Evolutionary conservation across 2,329 filamentous ascomycete species (phyloP), one percentile per base, ranked within the genome.

Genomic region (Aspergillus sp.): DNA sequence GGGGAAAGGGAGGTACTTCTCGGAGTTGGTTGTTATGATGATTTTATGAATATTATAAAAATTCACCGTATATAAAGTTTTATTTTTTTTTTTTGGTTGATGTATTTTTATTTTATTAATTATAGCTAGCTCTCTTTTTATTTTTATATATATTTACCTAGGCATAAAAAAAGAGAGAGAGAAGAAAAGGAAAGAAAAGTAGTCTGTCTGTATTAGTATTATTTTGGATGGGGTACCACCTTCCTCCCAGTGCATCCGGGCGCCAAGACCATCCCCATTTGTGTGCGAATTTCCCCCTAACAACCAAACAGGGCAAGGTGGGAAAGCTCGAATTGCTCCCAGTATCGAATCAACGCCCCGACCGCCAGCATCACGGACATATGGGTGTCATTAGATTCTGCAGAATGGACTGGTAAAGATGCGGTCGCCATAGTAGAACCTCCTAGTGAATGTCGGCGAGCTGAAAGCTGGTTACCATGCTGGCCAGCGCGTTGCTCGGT

Each of bases 401-500:
- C 47, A 30, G 25, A 50, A 12, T 17, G n/a, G 32, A 23, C 47
- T 28, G 47, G 47, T 28, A 50, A 28, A 36, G 25, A 30, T 12
- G 47, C 47, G 23, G 47, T 25, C 45, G 23, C 12, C 45, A 23
- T 15, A 25, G 45, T 8, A 49, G 28, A 32, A 36, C 15, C 19
- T n/a, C 28, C 36, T 38, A 51, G 38, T 13, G 43, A 38, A 28
- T 17, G 5, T 12, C 28, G 25, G 50, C 5, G n/a, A 17, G 50
- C 17, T 38, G 45, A 30, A 28, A 28, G 47, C 47, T 30, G 47
- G 25, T 30, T 17, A 28, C 45, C 21, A 49, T 49, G 45, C 45
- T 49, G 13, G 25, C 23, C 47, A 50, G 48, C 58, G 59, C 38
- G 63, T 64, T 67, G 67, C 64, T 76, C 74, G 74, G 74, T 72